Evolutionary conservation across 176 grass and related monocot genomes (phyloP), one percentile per base, ranked within the genome.

Genomic region (Ensete ventricosum): DNA sequence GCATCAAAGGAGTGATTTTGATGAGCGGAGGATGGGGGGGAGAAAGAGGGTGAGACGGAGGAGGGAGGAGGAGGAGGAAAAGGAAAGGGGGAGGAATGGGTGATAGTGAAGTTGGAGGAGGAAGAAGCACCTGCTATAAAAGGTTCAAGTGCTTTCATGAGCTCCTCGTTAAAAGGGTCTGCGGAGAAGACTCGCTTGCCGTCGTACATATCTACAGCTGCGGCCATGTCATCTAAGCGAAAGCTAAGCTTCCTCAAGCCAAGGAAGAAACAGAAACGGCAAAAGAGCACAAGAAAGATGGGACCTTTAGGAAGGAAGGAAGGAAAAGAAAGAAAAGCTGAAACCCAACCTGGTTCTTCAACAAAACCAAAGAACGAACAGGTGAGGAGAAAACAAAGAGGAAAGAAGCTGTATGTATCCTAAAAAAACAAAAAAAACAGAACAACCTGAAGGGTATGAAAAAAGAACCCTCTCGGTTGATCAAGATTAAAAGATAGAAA

Each of bases 121-220:
- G 34, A 43, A 43, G 34, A 43, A 43, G 88, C 91, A 67, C 82
- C 75, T 84, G 34, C 77, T 81, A 95, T 88, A 99, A 91, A 95
- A 94, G 96, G 96, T 63, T 92, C 91, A 67, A 99, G 88, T 65
- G 84, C 91, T 75, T 87, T 89, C 77, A 94, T 91, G 65, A 99
- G 91, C 83, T 99, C 96, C 96, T 89, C 76, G 78, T 81, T 87
- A 54, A 81, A 78, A 53, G 83, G 78, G 68, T 83, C 77, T 10
- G 77, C 81, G 17, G 84, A 67, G 69, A 80, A 72, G 21, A 73
- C 43, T 29, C 22, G 48, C 14, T 9, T 23, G 57, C 69, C 52
- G 64, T 95, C 95, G 78, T 88, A 95, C 84, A 95, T 89, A 64
- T 95, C 96, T 86, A 99, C 88, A 66, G 91, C 91, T 77, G 96